Evolutionary conservation across 2,329 filamentous ascomycete species (phyloP), one percentile per base, ranked within the genome.

Genomic region (Fusarium austroafricanum): DNA sequence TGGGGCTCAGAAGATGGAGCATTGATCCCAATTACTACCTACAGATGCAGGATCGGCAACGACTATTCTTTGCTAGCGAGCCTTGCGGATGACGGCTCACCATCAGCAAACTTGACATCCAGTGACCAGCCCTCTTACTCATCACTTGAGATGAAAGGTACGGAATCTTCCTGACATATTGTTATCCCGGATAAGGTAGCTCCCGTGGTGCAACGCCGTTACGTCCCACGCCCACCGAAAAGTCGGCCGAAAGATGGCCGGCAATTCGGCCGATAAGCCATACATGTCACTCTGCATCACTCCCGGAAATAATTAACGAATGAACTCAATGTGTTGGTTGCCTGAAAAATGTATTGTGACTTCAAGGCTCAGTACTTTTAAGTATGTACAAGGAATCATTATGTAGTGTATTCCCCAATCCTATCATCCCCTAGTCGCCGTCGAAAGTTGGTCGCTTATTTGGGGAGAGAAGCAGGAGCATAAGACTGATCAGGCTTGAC

Each of bases 401-500:
- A 35, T 35, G 14, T 33, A 17, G 31, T 31, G 29, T 31, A 31
- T 23, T 23, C 21, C 21, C 21, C 21, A 23, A 23, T 23, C 21
- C 21, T 23, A 23, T 23, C 21, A 23, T 23, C 21, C 21, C 21
- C 21, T n/a, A n/a, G n/a, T n/a, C n/a, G n/a, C n/a, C n/a, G n/a
- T n/a, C n/a, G n/a, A n/a, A n/a, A n/a, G n/a, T n/a, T n/a, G n/a
- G 14, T 39, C 43, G 37, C 35, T 61, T 69, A 68, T 55, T 74
- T 67, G 11, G 72, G 63, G 39, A 75, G 71, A 18, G 60, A 21
- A 61, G 71, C 71, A 43, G 79, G 78, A 23, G 79, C 66, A 71
- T 83, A 84, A 75, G 77, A 79, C 79, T 83, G 80, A 76, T 87
- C 80, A 20, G 84, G 84, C 52, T 75, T 80, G 66, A 86, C 84